phyloP scores from a whole-genome alignment of 768 basidiomycete genomes.

The Hemileccinum rubropunctum region DNA sequence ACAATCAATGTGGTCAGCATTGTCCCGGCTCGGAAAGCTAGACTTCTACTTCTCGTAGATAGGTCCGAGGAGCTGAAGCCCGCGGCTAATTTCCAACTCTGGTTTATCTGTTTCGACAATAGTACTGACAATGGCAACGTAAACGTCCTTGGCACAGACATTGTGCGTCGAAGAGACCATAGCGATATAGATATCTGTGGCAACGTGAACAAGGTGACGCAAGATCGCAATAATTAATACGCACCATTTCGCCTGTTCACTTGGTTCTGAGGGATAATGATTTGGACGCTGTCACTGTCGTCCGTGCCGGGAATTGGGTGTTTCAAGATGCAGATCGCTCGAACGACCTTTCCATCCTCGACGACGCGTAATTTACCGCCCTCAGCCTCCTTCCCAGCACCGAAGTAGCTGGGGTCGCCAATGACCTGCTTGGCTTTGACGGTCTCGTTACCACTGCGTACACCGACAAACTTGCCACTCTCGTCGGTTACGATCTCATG shows the following conservation, averaged over 20 bases:
- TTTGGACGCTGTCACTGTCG: slow-evolving; percentile 91
- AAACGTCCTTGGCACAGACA: slow-evolving; percentile 93
- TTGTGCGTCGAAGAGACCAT: slow-evolving; percentile 97
- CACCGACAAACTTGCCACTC: slow-evolving; percentile 90
- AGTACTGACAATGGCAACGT: slow-evolving; percentile 97
- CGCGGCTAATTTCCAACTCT: slow-evolving; percentile 90
- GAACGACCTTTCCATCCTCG: slow-evolving; percentile 91
- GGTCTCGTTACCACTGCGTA: slow-evolving; percentile 83
- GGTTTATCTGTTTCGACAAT: slow-evolving; percentile 94
- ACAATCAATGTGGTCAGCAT: slow-evolving; percentile 8
- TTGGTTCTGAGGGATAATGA: slow-evolving; percentile 99
- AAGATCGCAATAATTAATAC: slow-evolving; percentile 21
- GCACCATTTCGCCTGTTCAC: slow-evolving; percentile 88
- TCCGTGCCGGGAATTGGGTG: slow-evolving; percentile 98
- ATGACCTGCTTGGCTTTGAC: slow-evolving; percentile 98
- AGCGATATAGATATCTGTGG: slow-evolving; percentile 94
- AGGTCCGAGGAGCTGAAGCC: slow-evolving; percentile 85
- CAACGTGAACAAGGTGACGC: slow-evolving; percentile 4
- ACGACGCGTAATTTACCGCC: slow-evolving; percentile 83
- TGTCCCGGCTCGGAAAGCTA: neutral
- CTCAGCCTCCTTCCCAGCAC: slow-evolving; percentile 60
- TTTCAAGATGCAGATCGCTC: slow-evolving; percentile 97
- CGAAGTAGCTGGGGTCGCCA: slow-evolving; percentile 97
- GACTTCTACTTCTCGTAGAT: slow-evolving; percentile 88
- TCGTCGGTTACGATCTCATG: slow-evolving; percentile 85